Conservation (phyloP, 2,329 filamentous ascomycete species). For the Orbilia brochopaga region DNA sequence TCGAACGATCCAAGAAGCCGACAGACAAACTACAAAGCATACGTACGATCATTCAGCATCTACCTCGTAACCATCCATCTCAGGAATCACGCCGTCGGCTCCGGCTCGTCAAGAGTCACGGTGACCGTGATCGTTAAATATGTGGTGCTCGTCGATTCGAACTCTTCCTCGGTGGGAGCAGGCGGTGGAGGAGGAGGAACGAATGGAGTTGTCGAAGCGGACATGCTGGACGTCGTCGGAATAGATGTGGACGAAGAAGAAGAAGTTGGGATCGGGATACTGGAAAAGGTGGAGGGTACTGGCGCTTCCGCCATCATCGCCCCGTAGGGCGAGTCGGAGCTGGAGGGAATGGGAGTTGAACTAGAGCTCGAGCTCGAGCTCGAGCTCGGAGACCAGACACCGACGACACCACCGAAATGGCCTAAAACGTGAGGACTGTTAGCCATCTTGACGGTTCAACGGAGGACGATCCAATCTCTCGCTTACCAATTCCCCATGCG, state of each 20-base stretch:
- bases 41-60: background rate
- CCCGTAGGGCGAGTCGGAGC: background rate
- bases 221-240: background rate
- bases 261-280: background rate
- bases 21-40: background rate
- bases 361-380: slow-evolving; percentile 6
- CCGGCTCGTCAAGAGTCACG: background rate
- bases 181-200: background rate
- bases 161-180: background rate
- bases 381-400: slow-evolving; percentile 25
- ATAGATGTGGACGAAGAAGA: no score
- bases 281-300: background rate
- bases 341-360: background rate
- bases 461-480: slow-evolving; percentile 3
- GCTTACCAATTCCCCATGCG: slow-evolving; percentile 42
- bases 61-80: background rate
- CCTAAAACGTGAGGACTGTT: slow-evolving; percentile 17
- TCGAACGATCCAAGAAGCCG: background rate
- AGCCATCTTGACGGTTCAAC: background rate
- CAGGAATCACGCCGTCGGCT: background rate
- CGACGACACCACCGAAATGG: slow-evolving; percentile 35
- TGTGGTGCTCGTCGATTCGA: background rate
- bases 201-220: background rate
- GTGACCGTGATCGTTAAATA: background rate
- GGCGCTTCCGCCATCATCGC: background rate